Percentiles rank a stretch among this genome's conserved stretches.
Conservation (phyloP, 164 flowering plant genomes). For the Tinospora cordifolia region DNA sequence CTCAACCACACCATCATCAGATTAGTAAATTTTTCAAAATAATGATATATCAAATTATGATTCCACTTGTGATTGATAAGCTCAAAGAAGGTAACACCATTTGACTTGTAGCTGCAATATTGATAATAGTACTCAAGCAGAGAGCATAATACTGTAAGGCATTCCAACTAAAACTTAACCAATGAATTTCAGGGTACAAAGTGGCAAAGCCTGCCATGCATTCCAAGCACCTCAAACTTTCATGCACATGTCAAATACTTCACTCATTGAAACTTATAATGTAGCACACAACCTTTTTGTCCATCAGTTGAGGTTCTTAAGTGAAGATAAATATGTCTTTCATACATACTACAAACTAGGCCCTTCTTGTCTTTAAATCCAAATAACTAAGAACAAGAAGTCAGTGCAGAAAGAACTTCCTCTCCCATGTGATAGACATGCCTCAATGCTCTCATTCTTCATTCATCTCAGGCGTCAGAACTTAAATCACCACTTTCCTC, state of each 20-base stretch:
- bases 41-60: not conserved
- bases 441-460: slow-evolving; percentile 9
- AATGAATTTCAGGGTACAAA: slow-evolving; percentile 9
- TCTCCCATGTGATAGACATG: not conserved
- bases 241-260: slow-evolving; percentile 8
- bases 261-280: slow-evolving; percentile 15
- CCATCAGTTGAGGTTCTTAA: slow-evolving; percentile 17
- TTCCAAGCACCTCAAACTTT: slow-evolving; percentile 13
- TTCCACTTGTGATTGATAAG: not conserved
- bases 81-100: not conserved
- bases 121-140: slow-evolving; percentile 1
- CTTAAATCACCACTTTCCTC: slow-evolving; percentile 8
- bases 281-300: slow-evolving; percentile 15
- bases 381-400: not conserved
- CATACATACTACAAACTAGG: slow-evolving; percentile 15
- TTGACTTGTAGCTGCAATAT: not conserved
- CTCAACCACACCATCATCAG: not conserved
- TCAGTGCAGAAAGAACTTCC: not conserved
- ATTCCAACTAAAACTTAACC: slow-evolving; percentile 11
- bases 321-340: slow-evolving; percentile 16
- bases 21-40: not conserved
- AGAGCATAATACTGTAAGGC: slow-evolving; percentile 5
- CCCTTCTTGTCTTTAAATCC: not conserved
- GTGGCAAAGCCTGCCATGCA: slow-evolving; percentile 1
- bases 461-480: slow-evolving; percentile 2